Base-by-base conservation (phyloP, 2,329 filamentous ascomycete genomes). In the Annulohypoxylon truncatum region DNA sequence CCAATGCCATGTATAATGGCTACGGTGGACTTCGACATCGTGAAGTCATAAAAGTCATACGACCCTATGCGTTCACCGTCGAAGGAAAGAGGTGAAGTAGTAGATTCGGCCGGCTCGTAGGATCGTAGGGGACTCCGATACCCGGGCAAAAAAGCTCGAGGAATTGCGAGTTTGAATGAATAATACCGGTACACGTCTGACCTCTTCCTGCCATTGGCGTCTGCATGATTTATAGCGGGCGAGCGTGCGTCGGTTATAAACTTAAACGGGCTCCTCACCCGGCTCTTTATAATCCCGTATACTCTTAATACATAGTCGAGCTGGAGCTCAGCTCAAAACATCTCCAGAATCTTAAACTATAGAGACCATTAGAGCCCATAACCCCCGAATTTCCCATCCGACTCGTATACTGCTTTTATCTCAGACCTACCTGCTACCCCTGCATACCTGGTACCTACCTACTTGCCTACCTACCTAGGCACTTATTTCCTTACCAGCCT, bases 11-110 rank as follows among this genome's bases (percentile, higher is more conserved):
- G 33, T 46, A 52, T 20, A 58, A 54, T 38, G 26, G 33, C 26
- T 42, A 42, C 44, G 29, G 52, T 58, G 64, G 58, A 53, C 48
- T 61, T 68, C 57, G 18, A 48, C 40, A 64, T 64, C 47, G 24
- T 42, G 38, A 42, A 42, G 38, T 42, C n/a, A 18, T 38, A 29
- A 46, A 33, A 33, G 40, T 35, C 53, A 56, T 56, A 47, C 29
- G 53, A 56, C 20, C 6, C 18, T 35, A 42, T 22, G 18, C 38
- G 13, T 28, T 47, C 42, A 47, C 53, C 42, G 53, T 56, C 9
- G 18, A 29, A 48, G 12, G n/a, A n/a, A 35, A 35, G 9, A 29
- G 40, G 28, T 35, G 53, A 42, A 42, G 7, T 7, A 28, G n/a
- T 31, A 18, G 3, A 55, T 33, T 24, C 4, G 10, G 4, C 20